Evolutionary conservation across 1,139 yeast genomes (phyloP).

Genomic region (Waltiozyma sp.): DNA sequence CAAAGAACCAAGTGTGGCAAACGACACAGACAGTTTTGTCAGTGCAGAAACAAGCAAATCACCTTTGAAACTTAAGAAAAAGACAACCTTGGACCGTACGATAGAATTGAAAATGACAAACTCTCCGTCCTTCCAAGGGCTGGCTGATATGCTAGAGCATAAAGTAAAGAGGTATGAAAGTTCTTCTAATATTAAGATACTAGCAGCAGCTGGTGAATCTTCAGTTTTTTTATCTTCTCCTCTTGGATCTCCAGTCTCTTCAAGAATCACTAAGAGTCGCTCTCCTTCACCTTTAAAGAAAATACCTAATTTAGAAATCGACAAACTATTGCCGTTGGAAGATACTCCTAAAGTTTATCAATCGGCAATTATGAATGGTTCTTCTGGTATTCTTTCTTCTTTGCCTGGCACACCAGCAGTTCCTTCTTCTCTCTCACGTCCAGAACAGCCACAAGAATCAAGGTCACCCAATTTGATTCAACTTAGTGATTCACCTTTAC

Average conservation of each 20-base stretch:
- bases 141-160: constrained; percentile 26
- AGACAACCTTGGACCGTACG: background rate
- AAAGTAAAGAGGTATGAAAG: constrained; percentile 17
- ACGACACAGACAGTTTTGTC: constrained; percentile 1
- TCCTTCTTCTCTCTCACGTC: too few species aligned
- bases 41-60: background rate
- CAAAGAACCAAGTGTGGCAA: background rate
- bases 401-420: too few species aligned
- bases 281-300: constrained; percentile 3
- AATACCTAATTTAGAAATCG: constrained; percentile 1
- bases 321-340: background rate
- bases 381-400: too few species aligned
- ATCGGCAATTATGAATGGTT: background rate
- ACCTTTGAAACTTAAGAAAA: background rate
- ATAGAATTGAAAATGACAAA: constrained; percentile 27
- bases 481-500: background rate
- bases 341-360: background rate
- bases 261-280: too few species aligned
- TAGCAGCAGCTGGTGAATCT: constrained; percentile 1
- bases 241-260: constrained; percentile 3
- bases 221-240: constrained; percentile 3
- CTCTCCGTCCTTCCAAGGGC: constrained; percentile 31
- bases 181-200: background rate
- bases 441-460: background rate
- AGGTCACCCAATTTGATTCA: constrained; percentile 6